phyloP scores from a whole-genome alignment of 306 rosid species.

The Gastrolobium bilobum region DNA sequence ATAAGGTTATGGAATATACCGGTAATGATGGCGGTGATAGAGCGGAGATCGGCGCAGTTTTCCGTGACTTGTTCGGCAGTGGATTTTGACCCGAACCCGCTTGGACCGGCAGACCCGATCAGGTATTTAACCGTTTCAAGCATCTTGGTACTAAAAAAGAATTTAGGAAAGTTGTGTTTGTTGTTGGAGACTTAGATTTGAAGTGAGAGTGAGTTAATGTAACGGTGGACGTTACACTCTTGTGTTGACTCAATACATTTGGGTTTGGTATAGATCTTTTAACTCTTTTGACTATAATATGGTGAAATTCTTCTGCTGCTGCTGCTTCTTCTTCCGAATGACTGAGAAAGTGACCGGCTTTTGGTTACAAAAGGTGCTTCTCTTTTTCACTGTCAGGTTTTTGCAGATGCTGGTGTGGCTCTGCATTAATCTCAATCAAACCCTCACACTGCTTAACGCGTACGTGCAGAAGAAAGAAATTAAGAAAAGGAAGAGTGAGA shows the following conservation, averaged over 20 bases:
- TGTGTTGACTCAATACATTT: background rate
- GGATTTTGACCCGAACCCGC: constrained; percentile 85
- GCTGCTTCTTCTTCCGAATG: background rate
- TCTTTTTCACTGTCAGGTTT: constrained; percentile 47
- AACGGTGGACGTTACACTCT: constrained; percentile 35
- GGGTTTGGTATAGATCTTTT: background rate
- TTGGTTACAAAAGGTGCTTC: constrained; percentile 27
- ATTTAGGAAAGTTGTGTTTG: too few species aligned
- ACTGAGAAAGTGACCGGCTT: background rate
- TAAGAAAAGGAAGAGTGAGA: background rate
- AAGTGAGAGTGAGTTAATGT: background rate
- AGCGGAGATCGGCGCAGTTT: constrained; percentile 56
- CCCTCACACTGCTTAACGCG: background rate
- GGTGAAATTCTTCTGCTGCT: background rate
- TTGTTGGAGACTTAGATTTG: background rate
- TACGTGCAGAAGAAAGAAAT: background rate
- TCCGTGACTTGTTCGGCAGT: constrained; percentile 84
- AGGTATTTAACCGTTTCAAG: constrained; percentile 73
- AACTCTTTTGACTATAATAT: background rate
- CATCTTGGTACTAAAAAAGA: constrained; percentile 44
- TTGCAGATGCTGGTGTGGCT: constrained; percentile 37
- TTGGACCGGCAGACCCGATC: constrained; percentile 76
- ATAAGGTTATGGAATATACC: constrained; percentile 48
- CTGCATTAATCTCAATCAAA: constrained; percentile 22
- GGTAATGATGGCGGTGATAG: constrained; percentile 85